phyloP scores from a whole-genome alignment of 192 early-diverging fungal species.

The Linnemannia hyalina region DNA sequence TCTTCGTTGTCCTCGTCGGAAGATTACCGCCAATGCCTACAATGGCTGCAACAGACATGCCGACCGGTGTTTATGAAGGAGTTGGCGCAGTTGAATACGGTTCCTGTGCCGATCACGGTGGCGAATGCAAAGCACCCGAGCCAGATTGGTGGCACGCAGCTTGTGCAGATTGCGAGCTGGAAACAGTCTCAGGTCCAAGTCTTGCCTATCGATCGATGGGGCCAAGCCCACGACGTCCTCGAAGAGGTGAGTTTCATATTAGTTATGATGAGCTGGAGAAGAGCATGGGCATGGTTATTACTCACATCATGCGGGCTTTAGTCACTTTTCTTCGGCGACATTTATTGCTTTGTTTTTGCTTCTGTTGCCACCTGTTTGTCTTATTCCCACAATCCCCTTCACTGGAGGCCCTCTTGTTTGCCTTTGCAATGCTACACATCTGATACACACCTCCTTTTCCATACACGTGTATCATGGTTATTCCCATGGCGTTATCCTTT shows the following conservation, averaged over 20 bases:
- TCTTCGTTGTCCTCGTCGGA: conserved; percentile 9
- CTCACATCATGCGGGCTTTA: neutral
- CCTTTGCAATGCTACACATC: neutral
- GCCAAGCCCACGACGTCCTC: conserved; percentile 40
- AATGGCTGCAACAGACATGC: conserved; percentile 50
- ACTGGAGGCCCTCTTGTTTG: neutral
- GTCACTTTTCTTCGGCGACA: neutral
- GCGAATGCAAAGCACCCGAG: conserved; percentile 38
- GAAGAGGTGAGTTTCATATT: conserved; percentile 31
- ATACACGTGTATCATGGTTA: conserved; percentile 2
- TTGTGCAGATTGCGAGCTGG: conserved; percentile 43
- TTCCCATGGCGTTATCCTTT: conserved; percentile 24
- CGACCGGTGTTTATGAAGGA: conserved; percentile 47
- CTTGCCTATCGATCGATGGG: conserved; percentile 51
- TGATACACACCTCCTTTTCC: neutral
- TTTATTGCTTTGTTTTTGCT: neutral
- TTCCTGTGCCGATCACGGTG: conserved; percentile 38
- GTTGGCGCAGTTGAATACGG: conserved; percentile 22
- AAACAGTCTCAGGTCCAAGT: conserved; percentile 39
- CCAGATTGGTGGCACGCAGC: conserved; percentile 41
- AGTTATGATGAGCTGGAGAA: neutral
- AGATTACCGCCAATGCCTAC: conserved; percentile 32
- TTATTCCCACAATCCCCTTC: neutral
- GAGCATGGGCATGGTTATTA: neutral
- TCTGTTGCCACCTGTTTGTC: neutral